Base-by-base conservation (phyloP, 1,284 basidiomycete genomes). In the Salmacisia buchloeana region DNA sequence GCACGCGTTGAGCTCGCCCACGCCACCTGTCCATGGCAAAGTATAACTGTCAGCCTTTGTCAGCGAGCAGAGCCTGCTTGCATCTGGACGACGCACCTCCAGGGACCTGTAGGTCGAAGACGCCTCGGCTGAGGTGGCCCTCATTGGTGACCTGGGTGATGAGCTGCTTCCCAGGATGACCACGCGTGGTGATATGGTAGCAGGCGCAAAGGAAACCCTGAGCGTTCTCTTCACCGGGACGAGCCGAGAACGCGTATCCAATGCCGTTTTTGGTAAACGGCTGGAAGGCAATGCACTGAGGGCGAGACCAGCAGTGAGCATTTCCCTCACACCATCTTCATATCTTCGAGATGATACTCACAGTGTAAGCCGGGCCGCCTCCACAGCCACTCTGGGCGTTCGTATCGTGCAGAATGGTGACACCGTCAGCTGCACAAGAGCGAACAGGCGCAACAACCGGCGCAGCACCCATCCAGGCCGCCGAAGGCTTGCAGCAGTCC, bases 401-500 rank as follows among this genome's bases (percentile, higher is more conserved):
- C 12, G 9, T 9, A 18, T 52, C 46, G 6, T 25, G 5, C 46
- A 52, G 15, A 27, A 21, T 21, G 23, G 46, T 52, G 18, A 52
- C n/a, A 10, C 46, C 46, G 18, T 52, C 46, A 1, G 12, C 18
- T 21, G 46, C 46, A 29, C 46, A 52, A 10, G 46, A 52, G 9
- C 18, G 10, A 18, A 27, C 46, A 1, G 46, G 46, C 23, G 21
- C 29, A 10, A 10, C 15, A 18, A 52, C 23, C 9, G n/a, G 7
- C 9, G 21, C 29, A 10, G 21, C 29, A 27, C 25, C 25, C 21
- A 9, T 21, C 46, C 46, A 52, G 46, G 46, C 46, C 12, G 46
- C 46, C 7, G 46, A 25, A 6, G 46, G 23, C 29, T 52, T 52
- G 46, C 46, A 52, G 25, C 46, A 52, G 25, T 52, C 46, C 46